Evolutionary conservation across 2,329 filamentous ascomycete genomes (phyloP), one percentile per base, ranked within the genome.

Genomic region (Didymella pinodella): DNA sequence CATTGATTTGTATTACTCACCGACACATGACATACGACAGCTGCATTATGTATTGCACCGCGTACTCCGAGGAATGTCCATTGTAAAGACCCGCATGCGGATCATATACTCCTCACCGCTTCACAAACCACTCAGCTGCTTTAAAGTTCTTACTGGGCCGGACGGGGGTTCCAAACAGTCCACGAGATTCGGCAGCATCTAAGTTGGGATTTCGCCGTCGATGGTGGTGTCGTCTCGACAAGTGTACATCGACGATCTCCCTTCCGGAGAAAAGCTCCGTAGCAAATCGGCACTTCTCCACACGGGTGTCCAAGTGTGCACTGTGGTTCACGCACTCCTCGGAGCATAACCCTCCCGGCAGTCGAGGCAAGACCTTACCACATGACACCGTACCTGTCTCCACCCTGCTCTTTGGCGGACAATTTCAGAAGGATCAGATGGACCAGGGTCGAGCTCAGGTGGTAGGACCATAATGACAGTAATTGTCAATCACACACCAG

Each of bases 321-420:
- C 1, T 18, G 18, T 36, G 36, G 29, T 53, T 26, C 22, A 53
- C 41, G 29, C 28, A 43, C 45, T 56, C 54, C 20, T 36, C 34
- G 34, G 43, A 57, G 41, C 25, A 10, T 12, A 25, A 2, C 26
- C 26, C 48, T 12, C 26, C 31, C 25, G 29, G 22, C 25, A 28
- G 41, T 44, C 41, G 28, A 28, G 22, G 22, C 5, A 34, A 32
- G n/a, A 14, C 28, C n/a, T 29, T 10, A 25, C 38, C n/a, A 34
- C 14, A 25, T 46, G 29, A 43, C n/a, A 34, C 50, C 22, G 34
- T 43, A 43, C 28, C 54, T 28, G 16, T 41, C 14, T 46, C 28
- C 14, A 32, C 20, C 18, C 8, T 28, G 6, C 12, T 26, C 11
- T n/a, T 41, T 14, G 31, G n/a, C 47, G 41, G 46, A 32, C 54